Evolutionary conservation across 2,329 filamentous ascomycete species (phyloP).

Genomic region (Fusarium caatingaense): DNA sequence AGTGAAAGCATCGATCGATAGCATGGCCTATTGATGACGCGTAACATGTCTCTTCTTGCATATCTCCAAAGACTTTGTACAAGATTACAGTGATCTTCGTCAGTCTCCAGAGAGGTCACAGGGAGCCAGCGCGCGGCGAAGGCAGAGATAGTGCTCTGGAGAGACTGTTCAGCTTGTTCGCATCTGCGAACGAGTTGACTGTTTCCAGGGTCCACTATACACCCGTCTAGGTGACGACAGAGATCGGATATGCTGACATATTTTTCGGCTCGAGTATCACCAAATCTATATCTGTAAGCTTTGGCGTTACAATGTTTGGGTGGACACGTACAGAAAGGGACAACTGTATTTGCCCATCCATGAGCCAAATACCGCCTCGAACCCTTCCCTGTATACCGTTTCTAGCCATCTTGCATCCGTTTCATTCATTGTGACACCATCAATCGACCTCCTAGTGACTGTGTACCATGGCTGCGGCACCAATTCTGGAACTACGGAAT

Average conservation of each 20-base stretch:
- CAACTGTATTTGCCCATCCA: slow-evolving; percentile 57
- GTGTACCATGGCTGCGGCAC: background rate
- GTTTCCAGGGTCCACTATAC: slow-evolving; percentile 47
- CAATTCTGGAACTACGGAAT: slow-evolving; percentile 3
- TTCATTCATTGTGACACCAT: slow-evolving; percentile 2
- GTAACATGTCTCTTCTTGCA: slow-evolving; percentile 53
- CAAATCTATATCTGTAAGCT: slow-evolving; percentile 37
- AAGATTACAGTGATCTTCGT: slow-evolving; percentile 24
- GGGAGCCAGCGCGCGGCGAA: slow-evolving; percentile 49
- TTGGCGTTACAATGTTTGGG: background rate
- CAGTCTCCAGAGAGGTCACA: slow-evolving; percentile 26
- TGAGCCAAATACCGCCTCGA: slow-evolving; percentile 56
- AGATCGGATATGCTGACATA: slow-evolving; percentile 49
- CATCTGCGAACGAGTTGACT: slow-evolving; percentile 11
- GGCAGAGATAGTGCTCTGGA: slow-evolving; percentile 45
- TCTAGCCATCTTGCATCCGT: slow-evolving; percentile 43
- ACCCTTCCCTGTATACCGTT: slow-evolving; percentile 51
- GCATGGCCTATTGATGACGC: slow-evolving; percentile 55
- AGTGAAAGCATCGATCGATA: slow-evolving; percentile 56
- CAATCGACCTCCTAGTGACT: background rate
- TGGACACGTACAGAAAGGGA: slow-evolving; percentile 53
- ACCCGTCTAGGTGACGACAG: slow-evolving; percentile 50
- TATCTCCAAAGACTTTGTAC: slow-evolving; percentile 50
- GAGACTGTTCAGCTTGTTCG: slow-evolving; percentile 43
- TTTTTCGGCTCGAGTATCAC: slow-evolving; percentile 43